Conservation (phyloP, 75 land plant genomes). For the Selaginella tamariscina region DNA sequence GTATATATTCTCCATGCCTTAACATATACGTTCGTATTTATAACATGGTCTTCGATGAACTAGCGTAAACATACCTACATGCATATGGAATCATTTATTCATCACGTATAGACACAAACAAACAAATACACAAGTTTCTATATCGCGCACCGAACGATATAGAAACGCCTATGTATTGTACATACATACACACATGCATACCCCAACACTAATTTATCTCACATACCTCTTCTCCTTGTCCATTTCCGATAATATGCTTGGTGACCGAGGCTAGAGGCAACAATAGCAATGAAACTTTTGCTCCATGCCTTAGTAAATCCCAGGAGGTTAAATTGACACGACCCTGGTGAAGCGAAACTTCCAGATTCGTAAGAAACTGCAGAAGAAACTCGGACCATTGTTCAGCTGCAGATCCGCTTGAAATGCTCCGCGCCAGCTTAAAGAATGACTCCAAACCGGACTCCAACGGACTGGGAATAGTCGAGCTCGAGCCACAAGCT, state of each 20-base stretch:
- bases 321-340: slow-evolving; percentile 29
- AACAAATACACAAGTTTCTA: too few species aligned
- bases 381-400: slow-evolving; percentile 18
- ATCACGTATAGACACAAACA: too few species aligned
- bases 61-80: too few species aligned
- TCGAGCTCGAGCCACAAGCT: slow-evolving; percentile 6
- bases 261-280: slow-evolving; percentile 27
- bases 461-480: slow-evolving; percentile 8
- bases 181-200: not conserved
- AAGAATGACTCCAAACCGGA: slow-evolving; percentile 17
- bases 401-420: slow-evolving; percentile 1
- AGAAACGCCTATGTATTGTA: not conserved
- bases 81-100: too few species aligned
- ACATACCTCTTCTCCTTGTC: slow-evolving; percentile 2
- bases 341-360: slow-evolving; percentile 13
- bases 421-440: slow-evolving; percentile 8
- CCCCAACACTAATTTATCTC: not conserved
- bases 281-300: slow-evolving; percentile 50
- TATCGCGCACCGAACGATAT: not conserved
- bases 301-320: slow-evolving; percentile 51
- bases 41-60: too few species aligned
- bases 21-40: too few species aligned
- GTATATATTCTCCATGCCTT: too few species aligned
- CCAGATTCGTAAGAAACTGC: slow-evolving; percentile 11
- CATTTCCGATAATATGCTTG: slow-evolving; percentile 5